phyloP scores from a whole-genome alignment of 352 stramenopile species.

The Globisporangium takayamanum region DNA sequence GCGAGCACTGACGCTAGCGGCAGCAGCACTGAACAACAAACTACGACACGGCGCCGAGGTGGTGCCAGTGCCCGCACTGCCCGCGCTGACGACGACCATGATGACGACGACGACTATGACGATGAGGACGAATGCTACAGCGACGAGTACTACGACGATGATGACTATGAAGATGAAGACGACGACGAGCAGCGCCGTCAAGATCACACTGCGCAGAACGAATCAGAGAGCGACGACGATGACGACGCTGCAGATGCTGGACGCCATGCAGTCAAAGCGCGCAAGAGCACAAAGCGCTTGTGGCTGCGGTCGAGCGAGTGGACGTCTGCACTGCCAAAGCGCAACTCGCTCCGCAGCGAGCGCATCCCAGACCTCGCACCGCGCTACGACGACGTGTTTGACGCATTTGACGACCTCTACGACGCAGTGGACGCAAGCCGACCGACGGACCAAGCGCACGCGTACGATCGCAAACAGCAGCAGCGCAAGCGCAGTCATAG shows the following conservation, averaged over 20 bases:
- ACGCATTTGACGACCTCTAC: conserved; percentile 57
- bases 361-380: conserved; percentile 11
- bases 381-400: conserved; percentile 46
- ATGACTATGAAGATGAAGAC: conserved; percentile 27
- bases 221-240: conserved; percentile 2
- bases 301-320: conserved; percentile 2
- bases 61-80: background rate
- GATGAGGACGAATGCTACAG: conserved; percentile 23
- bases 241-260: background rate
- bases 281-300: conserved; percentile 4
- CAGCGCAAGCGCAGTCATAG: conserved; percentile 12
- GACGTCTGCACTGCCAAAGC: conserved; percentile 4
- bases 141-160: conserved; percentile 21
- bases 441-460: background rate
- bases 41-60: conserved; percentile 7
- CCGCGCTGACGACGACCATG: conserved; percentile 2
- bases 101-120: conserved; percentile 15
- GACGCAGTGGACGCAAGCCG: conserved; percentile 4
- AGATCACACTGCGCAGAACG: background rate
- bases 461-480: conserved; percentile 3
- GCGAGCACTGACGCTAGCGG: conserved; percentile 7
- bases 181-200: conserved; percentile 7
- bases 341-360: conserved; percentile 18
- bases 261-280: background rate
- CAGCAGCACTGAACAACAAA: conserved; percentile 15